Evolutionary conservation across 2,329 filamentous ascomycete species (phyloP).

Genomic region (Alternaria gansuensis): DNA sequence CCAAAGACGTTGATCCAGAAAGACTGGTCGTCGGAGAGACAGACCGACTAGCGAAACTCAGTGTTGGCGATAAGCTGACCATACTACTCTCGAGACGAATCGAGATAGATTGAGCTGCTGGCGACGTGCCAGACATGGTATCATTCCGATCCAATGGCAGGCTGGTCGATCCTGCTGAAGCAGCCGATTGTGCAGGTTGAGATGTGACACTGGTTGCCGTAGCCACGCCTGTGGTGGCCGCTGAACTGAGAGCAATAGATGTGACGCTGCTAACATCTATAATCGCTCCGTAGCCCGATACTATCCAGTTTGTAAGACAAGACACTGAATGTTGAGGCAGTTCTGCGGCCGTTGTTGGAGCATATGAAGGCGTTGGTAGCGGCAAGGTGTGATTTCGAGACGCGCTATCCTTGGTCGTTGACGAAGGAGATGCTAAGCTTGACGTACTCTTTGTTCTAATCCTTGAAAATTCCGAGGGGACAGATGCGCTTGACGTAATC

Average conservation of each 20-base stretch:
- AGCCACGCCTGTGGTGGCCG: not conserved
- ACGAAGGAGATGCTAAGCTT: not conserved
- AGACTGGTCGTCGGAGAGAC: not conserved
- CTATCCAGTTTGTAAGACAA: not conserved
- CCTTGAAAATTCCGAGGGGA: not conserved
- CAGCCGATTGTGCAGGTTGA: not conserved
- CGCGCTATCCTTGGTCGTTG: not conserved
- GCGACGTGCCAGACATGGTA: not conserved
- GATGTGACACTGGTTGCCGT: not conserved
- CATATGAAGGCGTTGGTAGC: not conserved
- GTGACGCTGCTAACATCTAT: not conserved
- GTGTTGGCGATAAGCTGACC: not conserved
- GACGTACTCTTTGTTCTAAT: too few relatives aligned
- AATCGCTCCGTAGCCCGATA: not conserved
- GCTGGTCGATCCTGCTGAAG: not conserved
- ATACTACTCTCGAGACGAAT: not conserved
- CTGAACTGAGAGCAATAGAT: not conserved
- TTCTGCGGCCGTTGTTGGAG: not conserved
- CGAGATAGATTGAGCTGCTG: not conserved
- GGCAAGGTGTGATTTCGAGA: not conserved
- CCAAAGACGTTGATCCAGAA: not conserved
- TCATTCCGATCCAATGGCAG: not conserved
- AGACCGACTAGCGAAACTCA: not conserved
- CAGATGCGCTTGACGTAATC: not conserved
- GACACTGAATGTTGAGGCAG: not conserved